Evolutionary conservation across 208 protist genomes (phyloP), one percentile per base, ranked within the genome.

Genomic region (Trypanosoma boissoni): DNA sequence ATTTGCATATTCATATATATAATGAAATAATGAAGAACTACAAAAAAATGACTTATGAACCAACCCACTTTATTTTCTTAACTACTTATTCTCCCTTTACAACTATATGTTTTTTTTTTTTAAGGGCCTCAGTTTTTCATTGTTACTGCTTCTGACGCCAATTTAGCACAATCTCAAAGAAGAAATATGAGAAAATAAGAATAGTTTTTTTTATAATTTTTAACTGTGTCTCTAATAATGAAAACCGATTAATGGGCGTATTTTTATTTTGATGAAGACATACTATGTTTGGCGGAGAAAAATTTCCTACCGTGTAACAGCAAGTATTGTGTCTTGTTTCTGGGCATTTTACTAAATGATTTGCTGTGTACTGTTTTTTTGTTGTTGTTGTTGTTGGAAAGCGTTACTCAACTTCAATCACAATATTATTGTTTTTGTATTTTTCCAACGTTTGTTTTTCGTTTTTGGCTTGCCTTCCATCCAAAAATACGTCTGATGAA

Each of bases 31-130:
- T 12, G 12, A 39, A 39, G 34, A 12, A 6, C 6, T 39, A 39
- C 34, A 39, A 39, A 12, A 39, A 39, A 39, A 39, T 39, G 34
- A 39, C 21, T 31, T 34, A 32, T 54, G 29, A 54, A 34, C 28
- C 29, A 54, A 34, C 16, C 21, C 24, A 31, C n/a, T 54, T 43
- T 36, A 6, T 29, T 1, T 49, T 41, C 12, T 39, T 56, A 42
- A 10, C 5, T 56, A 6, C 36, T 46, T 20, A 39, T 18, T 39
- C 27, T 8, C 28, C 28, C 26, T 31, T 24, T 24, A 39, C 21
- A 70, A 28, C 45, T 32, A 58, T 58, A 20, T 54, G 42, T 64
- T 67, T 23, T 48, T 77, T 42, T 63, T 68, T 58, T 57, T 42
- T 39, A 39, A 36, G 20, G 8, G 8, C n/a, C n/a, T n/a, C n/a